Evolutionary conservation across 2,329 filamentous ascomycete genomes (phyloP).

Genomic region (Beauveria caledonica): DNA sequence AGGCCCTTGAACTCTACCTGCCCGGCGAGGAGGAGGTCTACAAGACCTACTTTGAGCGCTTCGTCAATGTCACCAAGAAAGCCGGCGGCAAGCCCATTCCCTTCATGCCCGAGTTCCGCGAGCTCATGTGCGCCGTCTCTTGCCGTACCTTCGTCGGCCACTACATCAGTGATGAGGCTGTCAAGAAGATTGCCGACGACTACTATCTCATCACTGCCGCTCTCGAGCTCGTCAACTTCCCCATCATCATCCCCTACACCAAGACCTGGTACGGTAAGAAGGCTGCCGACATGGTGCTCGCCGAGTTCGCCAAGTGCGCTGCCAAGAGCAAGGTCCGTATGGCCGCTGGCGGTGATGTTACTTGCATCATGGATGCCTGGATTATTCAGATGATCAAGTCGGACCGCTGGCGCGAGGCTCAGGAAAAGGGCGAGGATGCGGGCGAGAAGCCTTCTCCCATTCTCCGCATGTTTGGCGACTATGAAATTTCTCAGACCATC

Average conservation of each 20-base stretch:
- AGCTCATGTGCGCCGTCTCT: conserved; percentile 89
- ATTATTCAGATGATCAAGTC: conserved; percentile 81
- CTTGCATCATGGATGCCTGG: conserved; percentile 96
- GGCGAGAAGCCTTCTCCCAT: conserved; percentile 74
- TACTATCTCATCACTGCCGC: conserved; percentile 96
- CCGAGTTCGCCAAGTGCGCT: conserved; percentile 83
- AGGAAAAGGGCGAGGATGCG: conserved; percentile 61
- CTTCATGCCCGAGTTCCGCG: conserved; percentile 88
- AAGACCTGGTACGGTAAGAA: conserved; percentile 98
- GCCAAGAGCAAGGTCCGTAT: conserved; percentile 91
- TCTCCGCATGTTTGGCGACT: conserved; percentile 80
- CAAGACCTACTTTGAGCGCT: conserved; percentile 74
- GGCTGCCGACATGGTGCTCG: conserved; percentile 83
- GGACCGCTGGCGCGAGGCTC: conserved; percentile 68
- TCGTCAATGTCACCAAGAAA: conserved; percentile 65
- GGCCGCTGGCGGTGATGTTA: conserved; percentile 75
- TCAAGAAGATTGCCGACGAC: conserved; percentile 92
- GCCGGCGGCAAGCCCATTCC: conserved; percentile 65
- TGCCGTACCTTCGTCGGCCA: conserved; percentile 96
- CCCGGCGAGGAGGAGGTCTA: conserved; percentile 91
- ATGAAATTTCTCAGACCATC: conserved; percentile 85
- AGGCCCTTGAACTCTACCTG: conserved; percentile 79
- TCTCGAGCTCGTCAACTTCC: conserved; percentile 95
- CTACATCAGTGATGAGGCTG: conserved; percentile 82
- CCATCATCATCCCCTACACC: conserved; percentile 89